Evolutionary conservation across 2,329 filamentous ascomycete species (phyloP).

Genomic region (Cadophora luteo-olivacea): DNA sequence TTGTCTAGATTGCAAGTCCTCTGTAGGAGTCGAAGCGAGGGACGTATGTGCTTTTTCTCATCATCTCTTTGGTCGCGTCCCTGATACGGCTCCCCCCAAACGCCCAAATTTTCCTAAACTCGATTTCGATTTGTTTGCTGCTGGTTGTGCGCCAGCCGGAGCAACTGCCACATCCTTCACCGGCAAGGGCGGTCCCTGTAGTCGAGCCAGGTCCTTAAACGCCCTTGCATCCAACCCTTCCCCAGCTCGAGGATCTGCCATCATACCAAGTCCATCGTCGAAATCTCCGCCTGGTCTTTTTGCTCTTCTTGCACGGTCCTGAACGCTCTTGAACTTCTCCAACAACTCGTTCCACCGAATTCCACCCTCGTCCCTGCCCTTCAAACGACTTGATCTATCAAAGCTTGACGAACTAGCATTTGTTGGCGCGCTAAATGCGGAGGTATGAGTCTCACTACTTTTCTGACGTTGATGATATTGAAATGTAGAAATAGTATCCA

Average conservation of each 20-base stretch:
- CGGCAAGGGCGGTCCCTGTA: constrained; percentile 50
- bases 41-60: constrained; percentile 32
- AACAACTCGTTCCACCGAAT: constrained; percentile 93
- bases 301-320: constrained; percentile 80
- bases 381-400: constrained; percentile 76
- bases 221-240: constrained; percentile 44
- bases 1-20: constrained; percentile 25
- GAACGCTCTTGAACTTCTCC: constrained; percentile 91
- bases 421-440: constrained; percentile 51
- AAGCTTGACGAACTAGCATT: constrained; percentile 62
- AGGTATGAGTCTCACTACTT: constrained; percentile 43
- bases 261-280: constrained; percentile 55
- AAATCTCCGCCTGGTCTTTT: constrained; percentile 60
- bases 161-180: constrained; percentile 56
- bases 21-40: constrained; percentile 7
- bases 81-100: constrained; percentile 73
- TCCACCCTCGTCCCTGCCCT: constrained; percentile 80
- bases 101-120: constrained; percentile 74
- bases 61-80: constrained; percentile 56
- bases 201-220: constrained; percentile 45
- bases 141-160: constrained; percentile 47
- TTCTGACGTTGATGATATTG: constrained; percentile 43
- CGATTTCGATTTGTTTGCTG: constrained; percentile 63
- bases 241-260: constrained; percentile 51
- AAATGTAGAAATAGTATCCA: constrained; percentile 43